Base-by-base conservation (phyloP, 1,139 yeast species). In the Protomyces gravidus region DNA sequence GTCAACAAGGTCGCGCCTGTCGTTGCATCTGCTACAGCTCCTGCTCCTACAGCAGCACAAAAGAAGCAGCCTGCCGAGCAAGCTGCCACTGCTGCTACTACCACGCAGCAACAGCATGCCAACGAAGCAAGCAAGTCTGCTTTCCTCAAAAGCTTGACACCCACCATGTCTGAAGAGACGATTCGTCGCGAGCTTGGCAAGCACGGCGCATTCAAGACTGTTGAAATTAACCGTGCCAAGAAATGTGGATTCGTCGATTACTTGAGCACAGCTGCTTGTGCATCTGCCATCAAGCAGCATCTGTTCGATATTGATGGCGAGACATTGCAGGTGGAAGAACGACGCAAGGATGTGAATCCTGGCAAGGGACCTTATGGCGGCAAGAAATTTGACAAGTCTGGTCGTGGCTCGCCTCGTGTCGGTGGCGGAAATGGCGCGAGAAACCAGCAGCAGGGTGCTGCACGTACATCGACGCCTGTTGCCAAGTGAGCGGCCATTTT, bases 191-290 rank as follows among this genome's bases (percentile, higher is more conserved):
- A 70, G 11, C 68, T 73, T 26, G 67, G 67, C 42, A 63, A 64
- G 40, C 69, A 72, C 52, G 76, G 76, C 45, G 64, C 64, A 7
- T 64, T 73, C 59, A 68, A 71, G 47, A 73, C 72, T 60, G 69
- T 72, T 62, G 75, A 73, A 60, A 68, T 71, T 48, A 71, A 70
- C 53, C 67, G 72, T 57, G 61, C 62, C 26, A 69, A 69, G 61
- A 66, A 68, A 62, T 69, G 75, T 52, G 75, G 74, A 9, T 73
- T 72, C 64, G 75, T 73, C n/a, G 76, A 73, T 61, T 73, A 69
- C 60, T 63, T 68, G 45, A 74, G 71, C 62, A 71, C 68, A 15
- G 66, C 65, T 11, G 66, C 72, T 26, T 66, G 72, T 45, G 68
- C 67, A 62, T 65, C 68, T 25, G 75, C 75, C 2, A 64, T 72